Evolutionary conservation across 2,329 filamentous ascomycete genomes (phyloP).

Genomic region (Fusarium nygamai): DNA sequence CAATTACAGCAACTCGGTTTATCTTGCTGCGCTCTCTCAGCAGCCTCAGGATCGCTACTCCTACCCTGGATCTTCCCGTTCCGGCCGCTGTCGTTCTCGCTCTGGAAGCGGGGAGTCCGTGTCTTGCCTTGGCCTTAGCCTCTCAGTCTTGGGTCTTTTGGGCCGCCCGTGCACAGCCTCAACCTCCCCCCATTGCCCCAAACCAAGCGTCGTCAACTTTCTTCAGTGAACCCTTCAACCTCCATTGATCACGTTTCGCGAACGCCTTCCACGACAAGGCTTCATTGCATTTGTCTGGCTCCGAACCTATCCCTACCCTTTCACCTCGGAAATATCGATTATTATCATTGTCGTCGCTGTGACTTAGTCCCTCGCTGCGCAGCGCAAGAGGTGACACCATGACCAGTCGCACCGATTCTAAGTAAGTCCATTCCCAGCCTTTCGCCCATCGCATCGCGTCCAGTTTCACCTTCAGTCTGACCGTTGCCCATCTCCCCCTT

Average conservation of each 20-base stretch:
- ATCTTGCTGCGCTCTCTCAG: slow-evolving; percentile 5
- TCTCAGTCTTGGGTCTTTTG: slow-evolving; percentile 32
- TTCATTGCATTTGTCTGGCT: slow-evolving; percentile 29
- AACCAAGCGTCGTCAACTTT: slow-evolving; percentile 42
- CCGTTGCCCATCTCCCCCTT: neutral
- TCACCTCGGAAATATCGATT: slow-evolving; percentile 19
- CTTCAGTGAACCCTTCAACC: slow-evolving; percentile 35
- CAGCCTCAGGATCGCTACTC: neutral
- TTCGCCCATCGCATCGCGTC: slow-evolving; percentile 21
- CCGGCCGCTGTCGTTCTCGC: slow-evolving; percentile 40
- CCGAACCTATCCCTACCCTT: slow-evolving; percentile 2
- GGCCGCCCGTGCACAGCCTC: slow-evolving; percentile 47
- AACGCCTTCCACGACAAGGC: slow-evolving; percentile 29
- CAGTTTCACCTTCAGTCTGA: neutral
- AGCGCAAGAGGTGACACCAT: slow-evolving; percentile 44
- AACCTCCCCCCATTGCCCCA: slow-evolving; percentile 40
- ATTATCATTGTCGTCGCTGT: slow-evolving; percentile 34
- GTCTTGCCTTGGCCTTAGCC: slow-evolving; percentile 4
- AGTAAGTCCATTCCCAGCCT: slow-evolving; percentile 43
- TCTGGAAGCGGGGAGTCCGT: slow-evolving; percentile 45
- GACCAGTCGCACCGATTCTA: slow-evolving; percentile 51
- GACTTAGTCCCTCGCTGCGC: slow-evolving; percentile 42
- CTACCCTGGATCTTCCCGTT: slow-evolving; percentile 35
- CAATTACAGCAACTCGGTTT: neutral
- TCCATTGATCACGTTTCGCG: slow-evolving; percentile 19